Evolutionary conservation across 2,329 filamentous ascomycete species (phyloP).

Genomic region (Sporothrix inflata): DNA sequence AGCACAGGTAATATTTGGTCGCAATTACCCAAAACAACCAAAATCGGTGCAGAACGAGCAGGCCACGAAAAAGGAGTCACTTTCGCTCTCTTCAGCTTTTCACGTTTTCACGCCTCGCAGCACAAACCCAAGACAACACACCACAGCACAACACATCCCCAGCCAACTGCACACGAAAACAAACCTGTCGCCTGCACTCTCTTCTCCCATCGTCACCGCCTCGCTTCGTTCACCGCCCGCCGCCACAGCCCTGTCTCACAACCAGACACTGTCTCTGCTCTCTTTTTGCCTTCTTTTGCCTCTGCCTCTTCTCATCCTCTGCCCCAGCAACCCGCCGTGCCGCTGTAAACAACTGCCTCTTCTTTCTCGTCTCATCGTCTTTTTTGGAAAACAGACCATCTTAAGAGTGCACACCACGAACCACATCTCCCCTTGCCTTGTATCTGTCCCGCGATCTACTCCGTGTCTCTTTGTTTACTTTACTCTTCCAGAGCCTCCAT

Average conservation of each 20-base stretch:
- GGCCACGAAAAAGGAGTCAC: conserved; percentile 7
- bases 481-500: not conserved
- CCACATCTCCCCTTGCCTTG: not conserved
- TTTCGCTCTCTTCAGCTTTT: not conserved
- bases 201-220: conserved; percentile 13
- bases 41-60: not conserved
- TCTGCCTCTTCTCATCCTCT: conserved; percentile 12
- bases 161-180: conserved; percentile 1
- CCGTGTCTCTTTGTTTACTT: conserved; percentile 4
- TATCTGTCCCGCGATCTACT: not conserved
- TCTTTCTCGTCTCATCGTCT: not conserved
- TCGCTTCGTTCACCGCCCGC: conserved; percentile 18
- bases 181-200: conserved; percentile 19
- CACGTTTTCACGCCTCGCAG: not conserved
- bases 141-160: not conserved
- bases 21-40: conserved; percentile 16
- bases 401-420: not conserved
- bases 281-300: not conserved
- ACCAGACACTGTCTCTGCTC: conserved; percentile 3
- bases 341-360: conserved; percentile 24
- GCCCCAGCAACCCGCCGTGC: conserved; percentile 27
- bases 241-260: conserved; percentile 25
- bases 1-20: conserved; percentile 12
- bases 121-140: not conserved
- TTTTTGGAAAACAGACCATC: not conserved